Base-by-base conservation (phyloP, 345 rosid genomes). In the Mercurialis annua region DNA sequence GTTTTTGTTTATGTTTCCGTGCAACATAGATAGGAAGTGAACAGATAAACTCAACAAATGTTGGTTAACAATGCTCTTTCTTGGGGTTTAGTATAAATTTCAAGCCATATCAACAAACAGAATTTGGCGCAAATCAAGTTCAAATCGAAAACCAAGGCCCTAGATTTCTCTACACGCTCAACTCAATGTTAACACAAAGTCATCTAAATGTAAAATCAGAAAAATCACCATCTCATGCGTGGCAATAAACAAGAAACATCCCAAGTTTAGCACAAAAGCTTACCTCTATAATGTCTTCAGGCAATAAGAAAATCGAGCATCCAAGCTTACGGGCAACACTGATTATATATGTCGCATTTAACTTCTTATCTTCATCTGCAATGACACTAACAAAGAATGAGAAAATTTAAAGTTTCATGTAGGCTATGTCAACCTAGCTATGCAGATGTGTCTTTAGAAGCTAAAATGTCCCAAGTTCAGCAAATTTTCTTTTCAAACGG, bases 261-360 rank as follows among this genome's bases (percentile, higher is more conserved):
- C 12, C 3, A 55, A 49, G 21, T 40, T 67, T 50, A 26, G 18
- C 48, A 34, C 2, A 60, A 34, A 36, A 7, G 40, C 65, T 40
- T 68, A 93, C 99, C 99, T 91, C 98, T 43, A 94, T 76, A 59
- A 94, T 90, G 78, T 94, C 99, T 83, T 94, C 99, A 30, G 96
- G 99, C 71, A 94, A 81, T 84, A 94, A 79, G 88, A 94, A 94
- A 70, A 94, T 89, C 66, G 99, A 91, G 79, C 99, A 94, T 5
- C 99, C 99, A 30, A 94, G 96, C 86, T 94, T 94, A 40, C 98
- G 71, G 11, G 98, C 98, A 73, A 91, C 98, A 83, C 99, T 94
- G 71, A 94, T 94, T 33, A 86, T 94, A 71, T 94, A 94, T 31
- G 92, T 94, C 42, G 99, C 96, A 74, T 94, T 94, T 76, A 82